These are phyloP conservation scores for Syzygium aqueum DNA, from an alignment of 345 rosid genomes.

Conservation along the genomic window DNA sequence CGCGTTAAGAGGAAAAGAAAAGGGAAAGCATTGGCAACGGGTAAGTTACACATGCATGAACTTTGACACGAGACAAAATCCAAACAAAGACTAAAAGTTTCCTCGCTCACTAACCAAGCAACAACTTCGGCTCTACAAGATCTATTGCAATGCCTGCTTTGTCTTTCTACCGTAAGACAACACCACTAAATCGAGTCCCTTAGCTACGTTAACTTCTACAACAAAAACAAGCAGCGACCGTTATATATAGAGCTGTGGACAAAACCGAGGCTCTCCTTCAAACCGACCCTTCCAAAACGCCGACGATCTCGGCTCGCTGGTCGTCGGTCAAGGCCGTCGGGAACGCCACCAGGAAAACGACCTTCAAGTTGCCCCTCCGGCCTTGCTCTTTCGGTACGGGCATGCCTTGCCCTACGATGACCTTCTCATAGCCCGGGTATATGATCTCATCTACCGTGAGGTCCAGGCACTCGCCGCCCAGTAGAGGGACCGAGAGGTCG, in stretches of 20 bases:
- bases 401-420: constrained; percentile 62
- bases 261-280: background rate
- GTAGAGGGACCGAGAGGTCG: constrained; percentile 40
- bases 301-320: constrained; percentile 30
- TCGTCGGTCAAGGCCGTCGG: constrained; percentile 44
- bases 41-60: background rate
- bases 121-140: background rate
- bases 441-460: constrained; percentile 39
- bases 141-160: background rate
- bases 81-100: background rate
- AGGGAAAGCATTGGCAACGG: background rate
- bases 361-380: constrained; percentile 51
- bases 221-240: background rate
- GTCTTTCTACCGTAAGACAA: background rate
- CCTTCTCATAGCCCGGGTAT: constrained; percentile 41
- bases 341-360: constrained; percentile 33
- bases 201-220: background rate
- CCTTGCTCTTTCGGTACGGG: constrained; percentile 36
- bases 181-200: background rate
- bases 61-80: background rate
- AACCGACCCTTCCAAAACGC: constrained; percentile 33
- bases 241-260: background rate
- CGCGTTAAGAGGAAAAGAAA: background rate
- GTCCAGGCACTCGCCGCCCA: constrained; percentile 35
- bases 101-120: background rate